Conservation (phyloP, 2,329 filamentous ascomycete species). For the Neonectria coccinea region DNA sequence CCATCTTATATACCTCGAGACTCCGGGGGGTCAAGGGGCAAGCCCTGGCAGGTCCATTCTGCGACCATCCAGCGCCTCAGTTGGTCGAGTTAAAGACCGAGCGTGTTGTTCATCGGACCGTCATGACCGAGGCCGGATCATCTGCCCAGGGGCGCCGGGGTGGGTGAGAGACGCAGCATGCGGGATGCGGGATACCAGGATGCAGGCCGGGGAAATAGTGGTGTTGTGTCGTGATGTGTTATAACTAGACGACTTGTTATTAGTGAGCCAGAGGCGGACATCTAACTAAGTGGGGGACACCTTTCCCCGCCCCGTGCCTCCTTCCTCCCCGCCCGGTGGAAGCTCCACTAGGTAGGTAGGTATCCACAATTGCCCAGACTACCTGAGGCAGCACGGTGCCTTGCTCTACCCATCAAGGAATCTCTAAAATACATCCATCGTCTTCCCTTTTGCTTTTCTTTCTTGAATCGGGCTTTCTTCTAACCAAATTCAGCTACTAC, state of each 20-base stretch:
- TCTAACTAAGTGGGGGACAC: constrained; percentile 26
- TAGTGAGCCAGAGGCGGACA: constrained; percentile 22
- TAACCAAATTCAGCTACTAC: constrained; percentile 7
- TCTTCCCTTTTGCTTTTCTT: neutral
- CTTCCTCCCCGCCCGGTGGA: constrained; percentile 5
- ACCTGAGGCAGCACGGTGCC: neutral
- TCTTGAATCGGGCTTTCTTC: neutral
- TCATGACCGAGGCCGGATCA: constrained; percentile 60
- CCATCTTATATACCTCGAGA: constrained; percentile 43
- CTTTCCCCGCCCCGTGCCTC: constrained; percentile 33
- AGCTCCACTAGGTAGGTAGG: constrained; percentile 1
- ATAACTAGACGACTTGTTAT: neutral
- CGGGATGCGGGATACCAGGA: constrained; percentile 14
- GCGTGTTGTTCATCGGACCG: constrained; percentile 57
- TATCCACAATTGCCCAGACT: neutral
- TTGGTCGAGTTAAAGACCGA: constrained; percentile 25
- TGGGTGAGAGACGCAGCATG: constrained; percentile 29
- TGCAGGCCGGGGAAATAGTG: constrained; percentile 13
- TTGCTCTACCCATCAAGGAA: neutral
- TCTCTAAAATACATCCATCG: too few species aligned
- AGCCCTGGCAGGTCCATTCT: constrained; percentile 20
- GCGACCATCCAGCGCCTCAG: constrained; percentile 32
- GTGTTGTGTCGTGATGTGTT: constrained; percentile 27
- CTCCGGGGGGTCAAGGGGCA: constrained; percentile 28
- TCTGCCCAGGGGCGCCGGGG: constrained; percentile 38